A percentile compares a stretch with the other conserved stretches of the same genome.
Conservation (phyloP, 2,329 filamentous ascomycete genomes). For the Diaporthe ilicicola region DNA sequence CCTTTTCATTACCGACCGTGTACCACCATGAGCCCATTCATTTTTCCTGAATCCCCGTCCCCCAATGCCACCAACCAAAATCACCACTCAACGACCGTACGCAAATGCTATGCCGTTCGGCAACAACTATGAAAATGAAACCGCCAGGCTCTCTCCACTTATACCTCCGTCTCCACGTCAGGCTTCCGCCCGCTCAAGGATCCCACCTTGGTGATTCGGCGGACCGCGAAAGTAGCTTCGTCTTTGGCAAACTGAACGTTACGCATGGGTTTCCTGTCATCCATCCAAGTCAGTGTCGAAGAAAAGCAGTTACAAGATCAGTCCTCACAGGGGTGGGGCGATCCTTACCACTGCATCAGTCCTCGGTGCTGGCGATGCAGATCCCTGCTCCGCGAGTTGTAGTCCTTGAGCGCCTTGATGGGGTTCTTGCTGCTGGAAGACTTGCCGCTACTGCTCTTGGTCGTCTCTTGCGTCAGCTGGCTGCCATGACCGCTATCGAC, state of each 20-base stretch:
- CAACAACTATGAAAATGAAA: neutral
- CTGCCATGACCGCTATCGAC: conserved; percentile 36
- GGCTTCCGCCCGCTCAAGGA: conserved; percentile 84
- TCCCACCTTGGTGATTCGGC: conserved; percentile 79
- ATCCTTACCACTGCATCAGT: conserved; percentile 82
- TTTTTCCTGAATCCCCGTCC: neutral
- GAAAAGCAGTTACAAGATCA: neutral
- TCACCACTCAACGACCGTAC: neutral
- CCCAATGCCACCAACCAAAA: neutral
- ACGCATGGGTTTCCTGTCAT: conserved; percentile 72
- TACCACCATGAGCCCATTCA: neutral
- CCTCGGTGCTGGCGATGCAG: conserved; percentile 88
- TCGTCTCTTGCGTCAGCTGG: conserved; percentile 22
- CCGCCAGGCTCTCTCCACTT: conserved; percentile 18
- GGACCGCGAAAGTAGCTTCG: conserved; percentile 80
- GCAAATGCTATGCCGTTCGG: neutral
- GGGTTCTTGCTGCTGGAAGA: conserved; percentile 58
- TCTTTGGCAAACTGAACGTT: conserved; percentile 89
- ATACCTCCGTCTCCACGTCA: conserved; percentile 83
- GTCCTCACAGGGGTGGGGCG: neutral
- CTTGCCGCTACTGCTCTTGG: conserved; percentile 39
- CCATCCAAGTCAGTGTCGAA: neutral
- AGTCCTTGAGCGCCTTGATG: conserved; percentile 66
- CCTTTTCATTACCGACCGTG: neutral
- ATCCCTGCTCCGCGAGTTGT: conserved; percentile 74